Base-by-base conservation (phyloP, 2,329 filamentous ascomycete species). In the Leptoxyphium fumago region DNA sequence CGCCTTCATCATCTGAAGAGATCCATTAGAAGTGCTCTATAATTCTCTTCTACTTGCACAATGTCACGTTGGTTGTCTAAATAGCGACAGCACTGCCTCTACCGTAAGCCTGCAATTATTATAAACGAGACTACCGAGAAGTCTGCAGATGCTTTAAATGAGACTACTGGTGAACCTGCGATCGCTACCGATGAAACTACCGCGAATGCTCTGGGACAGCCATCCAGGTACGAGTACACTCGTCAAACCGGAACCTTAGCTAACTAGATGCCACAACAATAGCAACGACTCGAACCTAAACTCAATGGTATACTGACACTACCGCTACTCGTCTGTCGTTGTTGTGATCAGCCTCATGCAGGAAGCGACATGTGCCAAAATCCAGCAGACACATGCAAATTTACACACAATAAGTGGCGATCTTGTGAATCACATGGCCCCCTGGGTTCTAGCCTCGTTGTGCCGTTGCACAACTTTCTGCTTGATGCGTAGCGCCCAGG, bases 71-170 rank as follows among this genome's bases (percentile, higher is more conserved):
- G n/a, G n/a, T n/a, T n/a, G n/a, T n/a, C n/a, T n/a, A n/a, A n/a
- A n/a, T n/a, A n/a, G n/a, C n/a, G n/a, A n/a, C n/a, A n/a, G n/a
- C n/a, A n/a, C n/a, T n/a, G n/a, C n/a, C n/a, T n/a, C n/a, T n/a
- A n/a, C n/a, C n/a, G n/a, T n/a, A n/a, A n/a, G n/a, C n/a, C n/a
- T n/a, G n/a, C n/a, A n/a, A n/a, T n/a, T n/a, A n/a, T n/a, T n/a
- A n/a, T n/a, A n/a, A n/a, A n/a, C n/a, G n/a, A n/a, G n/a, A n/a
- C n/a, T n/a, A n/a, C n/a, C n/a, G n/a, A n/a, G n/a, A n/a, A n/a
- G n/a, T n/a, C n/a, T n/a, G 29, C 29, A n/a, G n/a, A 60, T 59
- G 47, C 59, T 57, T 3, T n/a, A n/a, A 32, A 32, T n/a, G n/a
- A n/a, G n/a, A 9, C n/a, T 32, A n/a, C n/a, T 32, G 9, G 9